These are phyloP conservation scores for Lophium mytilinum DNA, from an alignment of 495 filamentous ascomycete genomes.

Conservation along the genomic window DNA sequence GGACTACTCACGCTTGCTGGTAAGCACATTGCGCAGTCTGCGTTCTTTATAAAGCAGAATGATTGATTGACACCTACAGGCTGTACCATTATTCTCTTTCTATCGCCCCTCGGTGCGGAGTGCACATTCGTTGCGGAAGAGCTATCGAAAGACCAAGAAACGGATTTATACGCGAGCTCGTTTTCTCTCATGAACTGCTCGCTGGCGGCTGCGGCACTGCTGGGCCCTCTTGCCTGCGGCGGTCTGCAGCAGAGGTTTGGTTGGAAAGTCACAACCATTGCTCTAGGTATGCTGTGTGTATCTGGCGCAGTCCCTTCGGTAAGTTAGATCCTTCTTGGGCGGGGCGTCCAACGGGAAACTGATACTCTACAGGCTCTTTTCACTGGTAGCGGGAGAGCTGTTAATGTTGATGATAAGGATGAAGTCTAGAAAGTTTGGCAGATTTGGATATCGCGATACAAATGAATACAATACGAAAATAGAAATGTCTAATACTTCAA, in stretches of 20 bases:
- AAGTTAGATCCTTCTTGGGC: not conserved
- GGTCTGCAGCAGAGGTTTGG: conserved; percentile 4
- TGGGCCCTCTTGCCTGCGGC: conserved; percentile 5
- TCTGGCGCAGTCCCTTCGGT: conserved; percentile 9
- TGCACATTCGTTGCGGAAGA: conserved; percentile 7
- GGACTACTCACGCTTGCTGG: conserved; percentile 57
- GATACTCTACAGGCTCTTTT: not conserved
- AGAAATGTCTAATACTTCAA: no score
- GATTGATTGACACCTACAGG: not conserved
- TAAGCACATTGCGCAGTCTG: not conserved
- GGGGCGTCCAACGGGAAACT: not conserved
- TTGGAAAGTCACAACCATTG: conserved; percentile 8
- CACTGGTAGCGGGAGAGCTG: not conserved
- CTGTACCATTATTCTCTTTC: conserved; percentile 8
- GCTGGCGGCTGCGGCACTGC: conserved; percentile 1
- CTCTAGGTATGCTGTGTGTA: conserved; percentile 1
- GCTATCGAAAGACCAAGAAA: not conserved
- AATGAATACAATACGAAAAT: no score
- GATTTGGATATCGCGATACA: no score
- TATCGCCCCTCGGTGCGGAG: conserved; percentile 7
- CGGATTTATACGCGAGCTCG: conserved; percentile 4
- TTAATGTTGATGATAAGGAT: not conserved
- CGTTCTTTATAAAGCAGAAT: not conserved
- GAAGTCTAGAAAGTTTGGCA: not conserved
- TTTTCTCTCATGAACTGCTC: conserved; percentile 16